Conservation (phyloP, 2,329 filamentous ascomycete genomes). For the Emergomyces orientalis region DNA sequence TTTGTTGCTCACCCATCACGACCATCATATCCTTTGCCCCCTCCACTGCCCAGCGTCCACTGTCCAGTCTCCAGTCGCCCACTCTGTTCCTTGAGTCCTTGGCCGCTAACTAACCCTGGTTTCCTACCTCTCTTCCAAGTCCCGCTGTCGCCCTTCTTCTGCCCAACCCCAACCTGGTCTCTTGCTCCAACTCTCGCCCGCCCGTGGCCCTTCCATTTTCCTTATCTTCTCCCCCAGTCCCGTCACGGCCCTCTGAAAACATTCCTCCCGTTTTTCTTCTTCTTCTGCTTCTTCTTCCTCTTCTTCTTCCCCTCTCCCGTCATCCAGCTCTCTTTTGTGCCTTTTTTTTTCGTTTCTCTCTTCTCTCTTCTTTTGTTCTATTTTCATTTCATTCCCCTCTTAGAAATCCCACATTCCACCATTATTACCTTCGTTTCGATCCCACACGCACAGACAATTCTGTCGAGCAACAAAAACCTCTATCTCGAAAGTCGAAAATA, state of each 20-base stretch:
- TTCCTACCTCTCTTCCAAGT: too few relatives aligned
- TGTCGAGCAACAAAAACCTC: constrained; percentile 3
- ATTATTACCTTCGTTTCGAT: neutral
- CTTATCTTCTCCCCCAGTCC: neutral
- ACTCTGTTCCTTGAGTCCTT: too few relatives aligned
- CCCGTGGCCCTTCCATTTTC: neutral
- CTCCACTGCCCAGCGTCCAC: too few relatives aligned
- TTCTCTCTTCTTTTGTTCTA: neutral
- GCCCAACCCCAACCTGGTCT: too few relatives aligned
- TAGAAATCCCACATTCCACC: neutral
- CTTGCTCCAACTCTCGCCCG: too few relatives aligned
- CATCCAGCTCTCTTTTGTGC: too few relatives aligned
- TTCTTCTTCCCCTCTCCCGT: neutral
- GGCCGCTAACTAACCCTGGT: too few relatives aligned
- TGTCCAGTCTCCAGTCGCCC: too few relatives aligned
- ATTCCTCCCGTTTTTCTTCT: too few relatives aligned
- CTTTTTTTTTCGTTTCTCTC: neutral
- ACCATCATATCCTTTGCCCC: too few relatives aligned
- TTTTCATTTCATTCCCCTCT: neutral
- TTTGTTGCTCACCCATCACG: too few relatives aligned
- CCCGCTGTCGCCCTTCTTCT: too few relatives aligned
- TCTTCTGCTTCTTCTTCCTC: neutral
- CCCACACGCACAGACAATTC: constrained; percentile 5
- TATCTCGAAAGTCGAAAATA: neutral
- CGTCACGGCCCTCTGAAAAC: neutral